Base-by-base conservation (phyloP, 2,329 filamentous ascomycete species). In the Aspergillaceae sp. region DNA sequence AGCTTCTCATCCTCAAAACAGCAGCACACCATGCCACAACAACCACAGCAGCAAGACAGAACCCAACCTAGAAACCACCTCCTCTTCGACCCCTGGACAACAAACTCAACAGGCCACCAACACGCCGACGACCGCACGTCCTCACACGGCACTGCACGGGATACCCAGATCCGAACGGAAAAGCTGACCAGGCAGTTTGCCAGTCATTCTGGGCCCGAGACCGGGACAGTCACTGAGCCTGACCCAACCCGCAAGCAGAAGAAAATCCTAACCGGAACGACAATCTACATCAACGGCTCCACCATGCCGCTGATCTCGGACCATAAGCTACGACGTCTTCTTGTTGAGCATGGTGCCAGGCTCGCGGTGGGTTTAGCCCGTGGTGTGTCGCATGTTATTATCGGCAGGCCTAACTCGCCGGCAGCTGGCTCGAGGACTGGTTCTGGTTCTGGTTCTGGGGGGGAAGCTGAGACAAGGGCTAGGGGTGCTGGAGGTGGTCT, bases 221-320 rank as follows among this genome's bases (percentile, higher is more conserved):
- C 82, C 42, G 78, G 73, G 71, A 42, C 41, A 4, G 26, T 27
- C 29, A 43, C 30, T 11, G 29, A 40, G 40, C 11, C 8, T 34
- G 9, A 43, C 32, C 19, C 11, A 7, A 11, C 36, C 36, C 29
- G 37, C 40, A 48, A 51, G 62, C 56, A 53, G 59, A 50, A 57
- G 71, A 41, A 45, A n/a, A 77, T 94, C 44, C 90, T 96, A 62
- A 68, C 78, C 40, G 79, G 82, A 10, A 75, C 89, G 26, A 82
- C 79, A 43, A 77, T 95, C 56, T 92, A 91, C 68, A 78, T 96
- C 66, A 95, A 95, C 66, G 89, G 89, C 50, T 90, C 86, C 54
- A 94, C 88, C 2, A 77, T 82, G 49, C 89, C 90, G 1, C 66
- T 80, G 27, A 78, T 95, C 51, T 94, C 87, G 9, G 90, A 96